A percentile compares a stretch with the other conserved stretches of the same genome.
Evolutionary conservation across 176 grass and related monocot genomes (phyloP).

Genomic region (Puya raimondii): DNA sequence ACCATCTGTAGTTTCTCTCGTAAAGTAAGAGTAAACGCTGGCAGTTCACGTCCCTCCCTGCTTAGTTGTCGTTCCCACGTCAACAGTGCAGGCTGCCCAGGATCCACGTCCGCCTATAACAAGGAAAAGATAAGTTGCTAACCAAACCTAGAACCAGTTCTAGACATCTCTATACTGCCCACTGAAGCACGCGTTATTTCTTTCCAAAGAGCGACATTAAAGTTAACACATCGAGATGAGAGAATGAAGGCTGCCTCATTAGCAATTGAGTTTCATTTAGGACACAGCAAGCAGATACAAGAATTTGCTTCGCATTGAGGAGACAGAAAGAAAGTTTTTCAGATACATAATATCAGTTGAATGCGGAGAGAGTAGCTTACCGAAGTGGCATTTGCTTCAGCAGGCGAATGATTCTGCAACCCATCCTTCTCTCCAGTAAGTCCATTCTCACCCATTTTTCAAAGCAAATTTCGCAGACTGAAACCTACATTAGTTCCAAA

Average conservation of each 20-base stretch:
- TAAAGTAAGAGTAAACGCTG: slow-evolving; percentile 51
- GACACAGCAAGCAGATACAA: not conserved
- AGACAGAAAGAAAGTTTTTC: no score
- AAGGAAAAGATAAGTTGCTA: slow-evolving; percentile 10
- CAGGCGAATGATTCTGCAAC: slow-evolving; percentile 6
- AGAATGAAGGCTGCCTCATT: not conserved
- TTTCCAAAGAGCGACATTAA: no score
- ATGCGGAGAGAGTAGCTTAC: slow-evolving; percentile 1
- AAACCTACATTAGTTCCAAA: not conserved
- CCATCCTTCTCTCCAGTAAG: slow-evolving; percentile 4
- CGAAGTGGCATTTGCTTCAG: slow-evolving; percentile 6
- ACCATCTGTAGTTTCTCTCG: slow-evolving; percentile 55
- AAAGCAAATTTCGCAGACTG: not conserved
- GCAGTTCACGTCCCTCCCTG: slow-evolving; percentile 38
- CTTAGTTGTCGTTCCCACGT: slow-evolving; percentile 71
- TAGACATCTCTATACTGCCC: no score
- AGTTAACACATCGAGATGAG: no score
- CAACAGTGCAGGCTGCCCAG: slow-evolving; percentile 35
- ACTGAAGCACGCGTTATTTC: no score
- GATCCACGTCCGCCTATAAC: slow-evolving; percentile 39
- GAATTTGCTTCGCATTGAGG: not conserved
- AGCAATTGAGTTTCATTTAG: not conserved
- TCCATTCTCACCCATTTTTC: slow-evolving; percentile 8
- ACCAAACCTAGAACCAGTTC: no score
- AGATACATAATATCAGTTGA: no score